Conservation (phyloP, 2,329 filamentous ascomycete species). For the Hypomyces rosellus region DNA sequence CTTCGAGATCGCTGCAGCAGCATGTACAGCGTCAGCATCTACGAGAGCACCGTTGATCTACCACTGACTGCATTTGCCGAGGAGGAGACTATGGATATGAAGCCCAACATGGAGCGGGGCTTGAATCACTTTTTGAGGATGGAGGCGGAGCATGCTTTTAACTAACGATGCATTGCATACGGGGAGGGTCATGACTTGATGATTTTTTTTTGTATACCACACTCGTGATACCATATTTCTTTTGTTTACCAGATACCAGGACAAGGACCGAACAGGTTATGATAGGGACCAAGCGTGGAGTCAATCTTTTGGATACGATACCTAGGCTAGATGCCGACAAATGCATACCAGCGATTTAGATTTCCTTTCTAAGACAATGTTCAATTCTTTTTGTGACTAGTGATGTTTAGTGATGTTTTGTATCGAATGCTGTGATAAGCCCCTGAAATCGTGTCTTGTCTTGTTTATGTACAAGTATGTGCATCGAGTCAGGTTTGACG, state of each 20-base stretch:
- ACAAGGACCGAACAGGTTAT: not conserved
- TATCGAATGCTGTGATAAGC: too few species aligned
- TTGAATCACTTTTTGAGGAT: conserved; percentile 47
- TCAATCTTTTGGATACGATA: conserved; percentile 10
- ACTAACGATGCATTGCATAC: conserved; percentile 16
- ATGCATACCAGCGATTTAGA: conserved; percentile 8
- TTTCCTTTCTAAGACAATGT: not conserved
- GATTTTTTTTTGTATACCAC: not conserved
- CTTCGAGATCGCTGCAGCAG: conserved; percentile 18
- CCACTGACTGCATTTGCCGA: not conserved
- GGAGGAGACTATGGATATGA: not conserved
- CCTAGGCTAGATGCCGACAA: conserved; percentile 1
- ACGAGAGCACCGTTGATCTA: conserved; percentile 3
- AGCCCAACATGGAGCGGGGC: conserved; percentile 45
- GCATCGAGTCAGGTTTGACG: too few species aligned
- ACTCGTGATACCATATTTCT: not conserved
- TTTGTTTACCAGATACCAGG: conserved; percentile 6
- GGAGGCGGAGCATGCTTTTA: conserved; percentile 46
- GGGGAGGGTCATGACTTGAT: not conserved
- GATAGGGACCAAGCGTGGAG: conserved; percentile 1
- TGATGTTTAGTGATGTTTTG: too few species aligned
- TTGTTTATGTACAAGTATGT: too few species aligned
- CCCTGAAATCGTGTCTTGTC: too few species aligned
- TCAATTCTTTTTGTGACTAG: too few species aligned
- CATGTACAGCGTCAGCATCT: conserved; percentile 9